Percentiles rank a stretch among this genome's conserved stretches.
Conservation (phyloP, 2,329 filamentous ascomycete species). For the Claviceps sp. region DNA sequence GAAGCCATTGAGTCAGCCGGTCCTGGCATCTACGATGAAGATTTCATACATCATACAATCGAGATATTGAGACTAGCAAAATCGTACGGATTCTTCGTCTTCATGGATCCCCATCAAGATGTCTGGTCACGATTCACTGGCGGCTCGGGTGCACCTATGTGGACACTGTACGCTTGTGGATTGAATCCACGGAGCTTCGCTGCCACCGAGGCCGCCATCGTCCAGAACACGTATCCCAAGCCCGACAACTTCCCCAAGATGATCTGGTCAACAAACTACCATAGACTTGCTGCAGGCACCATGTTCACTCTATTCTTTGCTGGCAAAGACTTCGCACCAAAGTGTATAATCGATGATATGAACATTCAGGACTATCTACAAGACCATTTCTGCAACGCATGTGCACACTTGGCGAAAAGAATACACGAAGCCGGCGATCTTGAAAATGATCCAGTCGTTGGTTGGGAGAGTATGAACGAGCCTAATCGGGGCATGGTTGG, state of each 20-base stretch:
- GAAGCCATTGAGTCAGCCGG: conserved; percentile 93
- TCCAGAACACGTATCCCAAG: conserved; percentile 85
- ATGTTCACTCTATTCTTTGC: conserved; percentile 94
- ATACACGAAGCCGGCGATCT: conserved; percentile 86
- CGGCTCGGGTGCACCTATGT: conserved; percentile 91
- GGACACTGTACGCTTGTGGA: conserved; percentile 91
- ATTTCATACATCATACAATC: conserved; percentile 86
- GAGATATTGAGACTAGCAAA: conserved; percentile 71
- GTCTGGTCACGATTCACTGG: conserved; percentile 95
- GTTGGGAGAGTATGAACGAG: conserved; percentile 95
- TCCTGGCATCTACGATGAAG: conserved; percentile 84
- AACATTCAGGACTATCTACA: conserved; percentile 97
- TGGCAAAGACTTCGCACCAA: conserved; percentile 83
- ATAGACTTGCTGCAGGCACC: conserved; percentile 69
- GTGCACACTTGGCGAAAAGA: conserved; percentile 64
- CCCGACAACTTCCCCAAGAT: conserved; percentile 88
- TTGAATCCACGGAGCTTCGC: conserved; percentile 77
- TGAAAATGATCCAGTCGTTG: conserved; percentile 75
- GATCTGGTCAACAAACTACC: conserved; percentile 99
- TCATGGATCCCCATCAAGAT: conserved; percentile 98
- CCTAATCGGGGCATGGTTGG: conserved; percentile 82
- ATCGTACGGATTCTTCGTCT: conserved; percentile 85
- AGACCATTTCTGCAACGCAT: conserved; percentile 69
- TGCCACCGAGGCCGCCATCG: conserved; percentile 78
- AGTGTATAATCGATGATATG: conserved; percentile 83